Conservation (phyloP, 73 alveolate species). For the Paramecium biaurelia region DNA sequence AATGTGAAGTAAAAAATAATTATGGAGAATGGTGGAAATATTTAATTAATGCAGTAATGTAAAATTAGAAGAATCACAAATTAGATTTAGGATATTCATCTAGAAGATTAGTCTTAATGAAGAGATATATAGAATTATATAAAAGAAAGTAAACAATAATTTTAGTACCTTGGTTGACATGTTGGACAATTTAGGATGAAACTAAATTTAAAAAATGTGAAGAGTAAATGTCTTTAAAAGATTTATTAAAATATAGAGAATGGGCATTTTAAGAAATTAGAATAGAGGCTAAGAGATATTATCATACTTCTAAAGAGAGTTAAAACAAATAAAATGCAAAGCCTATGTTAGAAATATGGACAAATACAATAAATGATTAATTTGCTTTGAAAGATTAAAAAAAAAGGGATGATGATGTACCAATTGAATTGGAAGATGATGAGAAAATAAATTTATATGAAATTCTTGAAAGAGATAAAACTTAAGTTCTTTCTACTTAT, state of each 20-base stretch:
- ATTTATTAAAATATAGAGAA: conserved; percentile 41
- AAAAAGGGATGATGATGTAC: background rate
- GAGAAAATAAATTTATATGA: conserved; percentile 45
- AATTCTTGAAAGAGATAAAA: conserved; percentile 46
- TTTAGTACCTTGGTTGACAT: conserved; percentile 44
- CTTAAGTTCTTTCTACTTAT: conserved; percentile 28
- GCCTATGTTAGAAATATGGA: conserved; percentile 31
- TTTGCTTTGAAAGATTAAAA: background rate
- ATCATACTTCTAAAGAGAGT: conserved; percentile 38
- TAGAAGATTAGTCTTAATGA: conserved; percentile 34
- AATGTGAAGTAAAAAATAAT: background rate
- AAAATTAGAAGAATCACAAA: conserved; percentile 22
- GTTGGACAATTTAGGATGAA: conserved; percentile 40
- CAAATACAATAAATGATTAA: conserved; percentile 11
- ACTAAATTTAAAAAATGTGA: conserved; percentile 28
- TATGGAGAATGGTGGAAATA: conserved; percentile 57
- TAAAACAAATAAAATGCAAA: background rate
- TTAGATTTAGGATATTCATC: conserved; percentile 43
- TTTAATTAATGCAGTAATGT: conserved; percentile 36
- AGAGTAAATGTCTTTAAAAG: background rate
- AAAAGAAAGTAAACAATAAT: conserved; percentile 33
- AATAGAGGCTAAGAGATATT: conserved; percentile 48
- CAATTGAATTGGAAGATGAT: conserved; percentile 37
- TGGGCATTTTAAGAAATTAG: conserved; percentile 46
- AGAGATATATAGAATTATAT: conserved; percentile 39